A percentile compares a stretch with the other conserved stretches of the same genome.
Evolutionary conservation across 75 land plant species (phyloP).

Genomic region (Cunninghamia lanceolata): DNA sequence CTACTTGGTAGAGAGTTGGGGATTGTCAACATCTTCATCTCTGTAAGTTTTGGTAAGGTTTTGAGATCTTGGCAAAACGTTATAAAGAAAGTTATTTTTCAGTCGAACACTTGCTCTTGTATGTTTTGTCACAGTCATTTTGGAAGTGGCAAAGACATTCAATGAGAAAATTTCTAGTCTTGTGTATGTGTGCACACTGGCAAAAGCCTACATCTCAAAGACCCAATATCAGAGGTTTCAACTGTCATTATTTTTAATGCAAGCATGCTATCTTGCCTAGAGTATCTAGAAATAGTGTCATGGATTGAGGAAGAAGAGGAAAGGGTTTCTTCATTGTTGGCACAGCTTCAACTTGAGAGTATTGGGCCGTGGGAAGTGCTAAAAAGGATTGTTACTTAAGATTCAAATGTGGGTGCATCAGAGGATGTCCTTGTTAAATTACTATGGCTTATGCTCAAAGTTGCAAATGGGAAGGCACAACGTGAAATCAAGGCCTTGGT

Average conservation of each 20-base stretch:
- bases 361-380: slow-evolving; percentile 78
- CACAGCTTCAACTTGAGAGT: slow-evolving; percentile 72
- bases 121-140: too few relatives aligned
- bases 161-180: too few relatives aligned
- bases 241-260: slow-evolving; percentile 93
- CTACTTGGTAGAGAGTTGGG: too few relatives aligned
- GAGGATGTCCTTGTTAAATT: slow-evolving; percentile 79
- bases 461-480: slow-evolving; percentile 91
- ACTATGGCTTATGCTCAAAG: slow-evolving; percentile 79
- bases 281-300: slow-evolving; percentile 90
- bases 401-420: slow-evolving; percentile 25
- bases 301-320: slow-evolving; percentile 99
- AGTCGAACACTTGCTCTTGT: too few relatives aligned
- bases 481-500: slow-evolving; percentile 83
- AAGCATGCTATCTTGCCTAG: slow-evolving; percentile 84
- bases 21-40: too few relatives aligned
- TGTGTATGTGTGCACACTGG: too few relatives aligned
- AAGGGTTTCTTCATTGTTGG: slow-evolving; percentile 67
- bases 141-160: too few relatives aligned
- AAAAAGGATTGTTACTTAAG: slow-evolving; percentile 67
- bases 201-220: too few relatives aligned
- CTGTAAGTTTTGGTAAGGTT: too few relatives aligned
- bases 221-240: too few relatives aligned
- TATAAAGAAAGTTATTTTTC: too few relatives aligned
- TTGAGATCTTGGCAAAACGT: too few relatives aligned